Percentiles rank a stretch among this genome's conserved stretches.
These are phyloP conservation scores for Populus deltoides DNA, from an alignment of 345 rosid species.

Conservation along the genomic window DNA sequence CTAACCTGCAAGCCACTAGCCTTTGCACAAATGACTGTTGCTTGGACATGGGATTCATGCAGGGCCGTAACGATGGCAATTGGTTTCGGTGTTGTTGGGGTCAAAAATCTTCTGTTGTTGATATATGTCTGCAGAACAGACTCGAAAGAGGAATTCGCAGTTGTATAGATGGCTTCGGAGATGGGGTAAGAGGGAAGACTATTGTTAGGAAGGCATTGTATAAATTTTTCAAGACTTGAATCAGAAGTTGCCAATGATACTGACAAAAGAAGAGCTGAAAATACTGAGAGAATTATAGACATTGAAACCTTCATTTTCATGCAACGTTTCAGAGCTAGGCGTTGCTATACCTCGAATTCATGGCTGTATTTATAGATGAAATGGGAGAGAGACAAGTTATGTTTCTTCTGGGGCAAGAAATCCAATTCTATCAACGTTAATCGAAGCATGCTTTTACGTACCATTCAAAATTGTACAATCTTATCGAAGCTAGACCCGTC, in stretches of 20 bases:
- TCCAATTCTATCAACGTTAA: not conserved
- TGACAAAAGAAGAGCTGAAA: not conserved
- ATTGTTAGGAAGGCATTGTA: not conserved
- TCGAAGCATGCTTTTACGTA: not conserved
- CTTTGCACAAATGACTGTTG: slow-evolving; percentile 1
- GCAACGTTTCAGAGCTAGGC: not conserved
- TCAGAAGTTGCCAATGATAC: not conserved
- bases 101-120: not conserved
- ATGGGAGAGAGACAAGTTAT: not conserved
- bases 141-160: not conserved
- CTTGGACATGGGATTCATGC: slow-evolving; percentile 10
- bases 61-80: not conserved
- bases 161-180: not conserved
- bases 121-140: not conserved
- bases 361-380: not conserved
- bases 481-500: not conserved
- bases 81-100: not conserved
- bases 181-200: not conserved
- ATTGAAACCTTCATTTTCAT: not conserved
- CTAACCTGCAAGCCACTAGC: not conserved
- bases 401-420: not conserved
- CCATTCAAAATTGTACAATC: no score
- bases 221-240: not conserved
- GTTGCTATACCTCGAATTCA: not conserved
- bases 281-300: not conserved